Evolutionary conservation across 345 rosid genomes (phyloP).

Genomic region (Sonneratia alba): DNA sequence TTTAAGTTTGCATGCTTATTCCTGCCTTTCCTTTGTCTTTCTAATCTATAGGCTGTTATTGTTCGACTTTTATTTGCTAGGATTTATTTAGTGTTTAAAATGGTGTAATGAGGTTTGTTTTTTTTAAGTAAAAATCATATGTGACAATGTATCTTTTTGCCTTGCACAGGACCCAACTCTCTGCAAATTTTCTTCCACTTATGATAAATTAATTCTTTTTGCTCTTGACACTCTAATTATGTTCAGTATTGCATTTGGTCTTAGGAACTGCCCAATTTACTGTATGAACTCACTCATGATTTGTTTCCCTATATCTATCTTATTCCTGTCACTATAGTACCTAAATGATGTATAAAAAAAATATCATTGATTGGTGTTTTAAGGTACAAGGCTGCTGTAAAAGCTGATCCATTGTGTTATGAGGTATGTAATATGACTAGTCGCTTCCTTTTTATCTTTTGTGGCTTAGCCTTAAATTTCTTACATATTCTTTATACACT

Average conservation of each 20-base stretch:
- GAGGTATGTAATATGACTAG: constrained; percentile 47
- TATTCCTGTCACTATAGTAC: not conserved
- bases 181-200: not conserved
- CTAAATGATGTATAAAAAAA: constrained; percentile 3
- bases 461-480: too few species aligned
- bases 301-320: not conserved
- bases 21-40: not conserved
- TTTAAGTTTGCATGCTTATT: not conserved
- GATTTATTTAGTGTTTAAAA: not conserved
- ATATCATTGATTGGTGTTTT: constrained; percentile 15
- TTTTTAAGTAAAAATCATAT: not conserved
- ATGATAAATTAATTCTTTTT: not conserved
- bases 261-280: not conserved
- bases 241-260: not conserved
- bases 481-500: not conserved
- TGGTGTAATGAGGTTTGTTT: not conserved
- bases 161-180: not conserved
- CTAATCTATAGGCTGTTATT: not conserved
- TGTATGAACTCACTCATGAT: not conserved
- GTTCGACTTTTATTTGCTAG: not conserved
- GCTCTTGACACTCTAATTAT: not conserved
- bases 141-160: not conserved
- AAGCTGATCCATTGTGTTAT: constrained; percentile 93
- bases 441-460: not conserved
- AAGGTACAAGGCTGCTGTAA: constrained; percentile 96